Conservation (phyloP, 2,329 filamentous ascomycete genomes). For the Helminthosporium solani region DNA sequence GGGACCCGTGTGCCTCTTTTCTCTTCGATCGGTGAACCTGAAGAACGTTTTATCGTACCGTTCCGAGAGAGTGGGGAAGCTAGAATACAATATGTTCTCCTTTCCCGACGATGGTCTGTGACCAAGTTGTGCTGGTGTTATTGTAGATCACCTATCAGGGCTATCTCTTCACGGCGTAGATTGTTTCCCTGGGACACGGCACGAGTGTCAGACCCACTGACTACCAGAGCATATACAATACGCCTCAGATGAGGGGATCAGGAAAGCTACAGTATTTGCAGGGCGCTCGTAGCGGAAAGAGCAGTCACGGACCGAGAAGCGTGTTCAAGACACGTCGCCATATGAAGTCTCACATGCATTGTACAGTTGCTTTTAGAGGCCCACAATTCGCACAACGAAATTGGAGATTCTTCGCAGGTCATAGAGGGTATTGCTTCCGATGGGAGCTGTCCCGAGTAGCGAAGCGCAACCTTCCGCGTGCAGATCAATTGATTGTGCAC, state of each 20-base stretch:
- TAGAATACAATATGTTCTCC: too few species aligned
- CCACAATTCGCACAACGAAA: conserved; percentile 4
- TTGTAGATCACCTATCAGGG: too few species aligned
- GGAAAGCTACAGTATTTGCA: not conserved
- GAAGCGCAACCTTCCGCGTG: conserved; percentile 3
- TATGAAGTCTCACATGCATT: conserved; percentile 6
- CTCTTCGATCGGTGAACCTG: too few species aligned
- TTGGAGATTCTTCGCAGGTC: conserved; percentile 4
- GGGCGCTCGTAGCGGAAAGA: conserved; percentile 3
- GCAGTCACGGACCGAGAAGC: not conserved
- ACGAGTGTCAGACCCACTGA: not conserved
- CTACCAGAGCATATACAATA: conserved; percentile 6
- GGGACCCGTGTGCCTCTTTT: too few species aligned
- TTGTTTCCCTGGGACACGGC: too few species aligned
- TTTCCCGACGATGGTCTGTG: too few species aligned
- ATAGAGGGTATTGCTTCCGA: conserved; percentile 7
- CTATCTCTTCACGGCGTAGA: too few species aligned
- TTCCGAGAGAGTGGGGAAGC: too few species aligned
- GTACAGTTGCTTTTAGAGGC: not conserved
- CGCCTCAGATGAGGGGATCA: conserved; percentile 1
- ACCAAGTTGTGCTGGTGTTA: too few species aligned
- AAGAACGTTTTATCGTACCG: too few species aligned
- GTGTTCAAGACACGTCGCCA: not conserved
- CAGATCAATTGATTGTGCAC: not conserved
- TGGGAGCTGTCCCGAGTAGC: conserved; percentile 5